phyloP scores from a whole-genome alignment of 768 basidiomycete genomes.

The Cantharellus cinnabarinus region DNA sequence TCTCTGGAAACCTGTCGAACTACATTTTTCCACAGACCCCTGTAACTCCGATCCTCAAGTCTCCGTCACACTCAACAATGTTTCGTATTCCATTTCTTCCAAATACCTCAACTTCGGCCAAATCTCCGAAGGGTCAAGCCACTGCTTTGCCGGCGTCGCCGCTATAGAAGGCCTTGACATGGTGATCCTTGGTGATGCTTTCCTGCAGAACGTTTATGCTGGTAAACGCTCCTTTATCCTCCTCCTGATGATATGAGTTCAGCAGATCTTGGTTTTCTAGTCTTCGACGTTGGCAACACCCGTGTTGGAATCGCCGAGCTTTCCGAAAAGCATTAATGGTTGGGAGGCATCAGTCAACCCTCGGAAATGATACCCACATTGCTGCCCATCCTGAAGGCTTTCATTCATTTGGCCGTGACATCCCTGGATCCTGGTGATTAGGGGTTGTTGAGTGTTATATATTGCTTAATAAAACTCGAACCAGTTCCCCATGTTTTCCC shows the following conservation, averaged over 20 bases:
- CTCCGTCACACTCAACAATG: slow-evolving; percentile 5
- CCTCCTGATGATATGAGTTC: not conserved
- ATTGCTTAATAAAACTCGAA: no score
- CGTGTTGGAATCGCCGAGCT: slow-evolving; percentile 2
- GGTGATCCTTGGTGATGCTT: slow-evolving; percentile 4
- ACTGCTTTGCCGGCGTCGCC: slow-evolving; percentile 6
- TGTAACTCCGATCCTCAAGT: slow-evolving; percentile 1
- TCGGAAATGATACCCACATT: no score
- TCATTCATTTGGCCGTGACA: no score
- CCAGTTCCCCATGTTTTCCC: no score
- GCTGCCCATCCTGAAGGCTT: no score
- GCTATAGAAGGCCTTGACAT: not conserved
- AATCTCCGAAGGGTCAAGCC: slow-evolving; percentile 1
- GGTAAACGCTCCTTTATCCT: not conserved
- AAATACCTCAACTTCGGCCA: slow-evolving; percentile 16
- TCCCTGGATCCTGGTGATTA: no score
- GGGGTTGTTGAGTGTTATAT: no score
- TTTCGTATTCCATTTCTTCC: slow-evolving; percentile 11
- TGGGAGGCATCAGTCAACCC: no score
- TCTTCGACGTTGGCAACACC: slow-evolving; percentile 2
- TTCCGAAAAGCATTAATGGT: not conserved
- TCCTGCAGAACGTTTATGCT: slow-evolving; percentile 3
- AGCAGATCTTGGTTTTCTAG: not conserved
- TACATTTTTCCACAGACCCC: slow-evolving; percentile 1
- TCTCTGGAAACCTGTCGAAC: not conserved